Evolutionary conservation across 306 rosid species (phyloP).

Genomic region (Castanea sativa): DNA sequence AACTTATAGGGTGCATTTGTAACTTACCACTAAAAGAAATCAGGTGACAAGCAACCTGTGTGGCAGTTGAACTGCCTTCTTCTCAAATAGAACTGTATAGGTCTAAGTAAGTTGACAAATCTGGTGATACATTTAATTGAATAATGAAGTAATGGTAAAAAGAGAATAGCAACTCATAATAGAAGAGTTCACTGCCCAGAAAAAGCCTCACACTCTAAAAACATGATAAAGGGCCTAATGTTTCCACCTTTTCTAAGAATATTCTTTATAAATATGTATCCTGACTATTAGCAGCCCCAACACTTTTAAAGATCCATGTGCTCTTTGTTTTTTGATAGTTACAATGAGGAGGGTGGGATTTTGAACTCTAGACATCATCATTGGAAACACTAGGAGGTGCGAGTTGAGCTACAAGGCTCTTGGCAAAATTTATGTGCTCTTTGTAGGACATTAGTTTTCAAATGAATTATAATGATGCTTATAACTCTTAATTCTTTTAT

Average conservation of each 20-base stretch:
- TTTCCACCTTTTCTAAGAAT: not conserved
- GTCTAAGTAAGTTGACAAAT: not conserved
- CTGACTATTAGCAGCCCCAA: not conserved
- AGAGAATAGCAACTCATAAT: not conserved
- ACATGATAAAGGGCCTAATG: not conserved
- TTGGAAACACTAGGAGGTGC: too few species aligned
- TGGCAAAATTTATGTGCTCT: not conserved
- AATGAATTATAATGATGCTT: not conserved
- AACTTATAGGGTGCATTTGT: too few species aligned
- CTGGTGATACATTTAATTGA: not conserved
- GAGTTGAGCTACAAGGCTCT: too few species aligned
- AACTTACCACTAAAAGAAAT: too few species aligned
- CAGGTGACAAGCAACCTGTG: not conserved
- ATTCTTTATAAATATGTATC: not conserved
- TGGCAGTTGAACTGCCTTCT: not conserved
- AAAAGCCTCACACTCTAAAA: not conserved
- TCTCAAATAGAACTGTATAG: not conserved
- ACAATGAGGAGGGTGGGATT: too few species aligned
- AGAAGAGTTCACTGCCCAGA: not conserved
- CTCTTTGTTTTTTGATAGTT: not conserved
- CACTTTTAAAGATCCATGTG: not conserved
- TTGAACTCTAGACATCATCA: too few species aligned
- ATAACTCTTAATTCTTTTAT: not conserved
- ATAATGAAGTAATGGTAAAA: not conserved
- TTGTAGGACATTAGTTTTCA: not conserved